Base-by-base conservation (phyloP, 2,329 filamentous ascomycete genomes). In the Fusarium sp. region DNA sequence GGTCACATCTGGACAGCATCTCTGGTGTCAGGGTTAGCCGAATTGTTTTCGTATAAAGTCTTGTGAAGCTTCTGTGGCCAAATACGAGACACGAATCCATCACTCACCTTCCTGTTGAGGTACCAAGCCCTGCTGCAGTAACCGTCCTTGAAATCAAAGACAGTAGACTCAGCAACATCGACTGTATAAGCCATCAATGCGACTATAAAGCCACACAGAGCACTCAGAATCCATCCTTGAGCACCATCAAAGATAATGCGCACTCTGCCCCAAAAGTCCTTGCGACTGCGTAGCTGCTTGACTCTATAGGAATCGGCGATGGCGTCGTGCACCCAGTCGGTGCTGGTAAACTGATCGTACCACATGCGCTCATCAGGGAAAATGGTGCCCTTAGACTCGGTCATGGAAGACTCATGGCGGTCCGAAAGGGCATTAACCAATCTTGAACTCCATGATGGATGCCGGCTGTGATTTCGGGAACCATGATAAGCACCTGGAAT, bases 331-430 rank as follows among this genome's bases (percentile, higher is more conserved):
- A 99, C 94, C 96, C 96, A 99, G 78, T 99, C 95, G 56, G 93
- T 97, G 8, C 93, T 97, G 7, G 94, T 97, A 75, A 97, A 97
- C 79, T 99, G 96, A 82, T 99, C 96, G 80, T 98, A 98, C 96
- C 96, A 98, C 11, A 96, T 92, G 62, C 96, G 90, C 71, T 98
- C 94, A 75, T 97, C 92, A 50, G 90, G 83, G 71, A 89, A 90
- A 11, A 91, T 80, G 6, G 88, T 90, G 33, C 84, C 81, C 74
- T 90, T 92, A 48, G 89, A 90, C 65, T 91, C 89, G 64, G 84
- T 79, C 79, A 90, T 81, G 63, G 49, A 52, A 11, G 84, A 85
- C 30, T 86, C 83, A 72, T 84, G 86, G 66, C 84, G 82, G 73
- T 86, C 89, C 59, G 80, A 82, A 57, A 92, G 82, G 53, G 87